Base-by-base conservation (phyloP, 805 yeast genomes). In the Dipodascus albidus region DNA sequence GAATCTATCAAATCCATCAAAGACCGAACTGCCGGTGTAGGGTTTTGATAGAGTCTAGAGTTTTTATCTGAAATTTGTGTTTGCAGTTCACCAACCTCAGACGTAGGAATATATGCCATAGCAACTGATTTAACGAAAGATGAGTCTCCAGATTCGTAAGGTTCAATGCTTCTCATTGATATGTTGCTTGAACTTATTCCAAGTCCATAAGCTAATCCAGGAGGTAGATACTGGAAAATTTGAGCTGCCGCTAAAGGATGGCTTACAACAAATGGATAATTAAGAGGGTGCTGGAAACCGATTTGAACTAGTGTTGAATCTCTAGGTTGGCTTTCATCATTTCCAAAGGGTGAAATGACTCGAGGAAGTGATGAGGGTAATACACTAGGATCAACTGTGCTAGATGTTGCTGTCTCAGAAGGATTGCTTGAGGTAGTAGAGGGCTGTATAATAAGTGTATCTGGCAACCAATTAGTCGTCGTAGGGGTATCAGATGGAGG, bases 71-170 rank as follows among this genome's bases (percentile, higher is more conserved):
- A 68, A 47, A 91, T 67, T 38, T 73, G 67, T 17, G 67, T 67
- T 55, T 78, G 78, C 57, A 91, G 72, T 0, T 70, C 64, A 1
- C 65, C 60, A 17, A 86, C 75, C 27, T 75, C 68, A 11, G 67
- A 65, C 8, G 70, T 65, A 22, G 96, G 96, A 71, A 88, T 84
- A 65, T 85, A 88, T 53, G 87, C 84, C 66, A 85, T 85, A 4
- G 97, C 98, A 56, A 90, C 86, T 0, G 97, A 85, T 53, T 87
- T 87, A 56, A 88, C 77, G 67, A 87, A 91, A 50, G 72, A 72
- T 50, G 74, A 73, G 15, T 68, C 70, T 1, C 72, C 53, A 1
- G 87, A 77, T n/a, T 82, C 75, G 64, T 81, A 85, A 42, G 98
- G 98, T 56, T 83, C 81, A 60, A 91, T 75, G 65, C 83, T 79